A percentile compares a stretch with the other conserved stretches of the same genome.
These are phyloP conservation scores for barley (Hordeum vulgare) DNA, from an alignment of 176 grass and related monocot genomes.

Conservation along the genomic window MorexV3_pseudomolecules_assembly NC_058524.1:408607360-408607859, in stretches of 20 bases:
- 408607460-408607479: neutral
- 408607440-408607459: neutral
- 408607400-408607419: neutral
- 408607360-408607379: neutral
- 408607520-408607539: neutral
- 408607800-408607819: constrained; percentile 58
- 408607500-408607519: neutral
- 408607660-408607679: constrained; percentile 75
- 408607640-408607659: constrained; percentile 64
- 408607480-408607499: neutral
- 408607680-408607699: constrained; percentile 69
- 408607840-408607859: neutral
- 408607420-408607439: neutral
- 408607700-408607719: constrained; percentile 73
- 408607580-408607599: neutral
- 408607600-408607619: constrained; percentile 11
- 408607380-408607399: neutral
- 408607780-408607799: constrained; percentile 49
- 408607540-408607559: neutral
- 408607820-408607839: constrained; percentile 70
- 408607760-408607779: constrained; percentile 61
- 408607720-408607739: constrained; percentile 60
- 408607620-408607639: constrained; percentile 65
- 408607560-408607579: neutral
- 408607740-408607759: constrained; percentile 66